Evolutionary conservation across 2,329 filamentous ascomycete genomes (phyloP).

Genomic region (Thielaviopsis musarum): DNA sequence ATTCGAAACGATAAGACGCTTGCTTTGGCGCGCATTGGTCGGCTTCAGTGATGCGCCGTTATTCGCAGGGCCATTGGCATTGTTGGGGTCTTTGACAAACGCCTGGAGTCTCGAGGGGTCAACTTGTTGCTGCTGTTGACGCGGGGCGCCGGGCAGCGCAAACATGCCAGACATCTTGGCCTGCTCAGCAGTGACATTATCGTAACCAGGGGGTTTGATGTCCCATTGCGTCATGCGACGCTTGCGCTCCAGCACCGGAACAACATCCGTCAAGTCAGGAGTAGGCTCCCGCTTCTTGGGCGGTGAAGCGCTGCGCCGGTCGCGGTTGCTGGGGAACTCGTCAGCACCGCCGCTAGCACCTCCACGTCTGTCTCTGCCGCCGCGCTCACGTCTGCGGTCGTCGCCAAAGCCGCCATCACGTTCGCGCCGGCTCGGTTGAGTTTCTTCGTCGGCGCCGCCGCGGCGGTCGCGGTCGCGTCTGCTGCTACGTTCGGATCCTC

Average conservation of each 20-base stretch:
- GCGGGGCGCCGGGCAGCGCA: constrained; percentile 83
- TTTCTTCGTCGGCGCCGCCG: constrained; percentile 50
- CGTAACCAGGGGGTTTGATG: constrained; percentile 95
- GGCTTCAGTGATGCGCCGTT: constrained; percentile 74
- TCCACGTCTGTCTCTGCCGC: constrained; percentile 24
- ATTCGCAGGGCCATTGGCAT: constrained; percentile 35
- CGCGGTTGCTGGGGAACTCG: constrained; percentile 25
- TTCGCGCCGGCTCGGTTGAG: constrained; percentile 34
- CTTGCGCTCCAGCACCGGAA: constrained; percentile 71
- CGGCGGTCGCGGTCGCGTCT: constrained; percentile 24
- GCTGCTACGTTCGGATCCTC: constrained; percentile 27
- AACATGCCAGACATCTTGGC: constrained; percentile 99
- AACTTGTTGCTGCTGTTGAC: constrained; percentile 74
- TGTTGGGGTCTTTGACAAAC: constrained; percentile 64
- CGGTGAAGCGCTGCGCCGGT: constrained; percentile 57
- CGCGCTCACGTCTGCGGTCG: constrained; percentile 22
- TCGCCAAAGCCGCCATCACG: constrained; percentile 33
- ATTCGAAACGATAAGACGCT: constrained; percentile 78
- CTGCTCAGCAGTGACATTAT: constrained; percentile 95
- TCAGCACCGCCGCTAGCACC: constrained; percentile 22
- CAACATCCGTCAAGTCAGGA: constrained; percentile 75
- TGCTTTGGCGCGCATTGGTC: constrained; percentile 83
- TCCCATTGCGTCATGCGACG: constrained; percentile 97
- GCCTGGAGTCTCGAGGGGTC: constrained; percentile 86
- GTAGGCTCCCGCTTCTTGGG: constrained; percentile 89